Conservation (phyloP, 2,329 filamentous ascomycete species). For the Diaporthe capsici region DNA sequence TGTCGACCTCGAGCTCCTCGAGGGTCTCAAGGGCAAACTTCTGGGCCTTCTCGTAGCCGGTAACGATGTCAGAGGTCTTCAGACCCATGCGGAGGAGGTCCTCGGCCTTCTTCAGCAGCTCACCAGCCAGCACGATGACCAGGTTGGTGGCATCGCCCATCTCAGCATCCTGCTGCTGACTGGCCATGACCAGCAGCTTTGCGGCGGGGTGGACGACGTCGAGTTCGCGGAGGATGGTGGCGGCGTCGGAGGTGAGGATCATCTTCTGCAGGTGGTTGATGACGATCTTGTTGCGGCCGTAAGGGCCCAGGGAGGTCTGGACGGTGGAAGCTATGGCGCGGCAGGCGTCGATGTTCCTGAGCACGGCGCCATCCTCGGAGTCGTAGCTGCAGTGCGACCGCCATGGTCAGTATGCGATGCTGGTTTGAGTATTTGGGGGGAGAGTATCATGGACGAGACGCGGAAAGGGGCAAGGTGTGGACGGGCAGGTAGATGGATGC, state of each 20-base stretch:
- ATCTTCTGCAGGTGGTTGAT: slow-evolving; percentile 99
- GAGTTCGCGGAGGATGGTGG: slow-evolving; percentile 96
- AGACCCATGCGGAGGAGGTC: slow-evolving; percentile 96
- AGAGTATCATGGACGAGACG: slow-evolving; percentile 36
- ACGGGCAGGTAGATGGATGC: background rate
- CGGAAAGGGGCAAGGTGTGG: slow-evolving; percentile 37
- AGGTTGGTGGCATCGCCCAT: slow-evolving; percentile 99
- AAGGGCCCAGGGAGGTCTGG: slow-evolving; percentile 95
- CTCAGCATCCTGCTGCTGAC: slow-evolving; percentile 98
- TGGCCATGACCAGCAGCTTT: slow-evolving; percentile 98
- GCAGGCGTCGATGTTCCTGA: slow-evolving; percentile 99
- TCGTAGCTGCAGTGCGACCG: slow-evolving; percentile 81
- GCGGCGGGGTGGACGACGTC: slow-evolving; percentile 98
- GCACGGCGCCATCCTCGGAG: slow-evolving; percentile 97
- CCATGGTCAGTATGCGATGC: slow-evolving; percentile 30
- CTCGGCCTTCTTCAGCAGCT: slow-evolving; percentile 96
- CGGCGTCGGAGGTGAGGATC: slow-evolving; percentile 98
- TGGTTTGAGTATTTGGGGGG: slow-evolving; percentile 27
- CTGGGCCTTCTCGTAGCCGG: slow-evolving; percentile 95
- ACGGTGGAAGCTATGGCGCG: slow-evolving; percentile 95
- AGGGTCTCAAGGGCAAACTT: slow-evolving; percentile 87
- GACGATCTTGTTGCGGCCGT: slow-evolving; percentile 99
- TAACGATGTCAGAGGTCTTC: slow-evolving; percentile 97
- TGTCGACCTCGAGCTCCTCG: slow-evolving; percentile 91
- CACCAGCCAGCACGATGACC: slow-evolving; percentile 95